A percentile compares a stretch with the other conserved stretches of the same genome.
phyloP scores from a whole-genome alignment of 2,329 filamentous ascomycete species.

The Fusarium sp. region DNA sequence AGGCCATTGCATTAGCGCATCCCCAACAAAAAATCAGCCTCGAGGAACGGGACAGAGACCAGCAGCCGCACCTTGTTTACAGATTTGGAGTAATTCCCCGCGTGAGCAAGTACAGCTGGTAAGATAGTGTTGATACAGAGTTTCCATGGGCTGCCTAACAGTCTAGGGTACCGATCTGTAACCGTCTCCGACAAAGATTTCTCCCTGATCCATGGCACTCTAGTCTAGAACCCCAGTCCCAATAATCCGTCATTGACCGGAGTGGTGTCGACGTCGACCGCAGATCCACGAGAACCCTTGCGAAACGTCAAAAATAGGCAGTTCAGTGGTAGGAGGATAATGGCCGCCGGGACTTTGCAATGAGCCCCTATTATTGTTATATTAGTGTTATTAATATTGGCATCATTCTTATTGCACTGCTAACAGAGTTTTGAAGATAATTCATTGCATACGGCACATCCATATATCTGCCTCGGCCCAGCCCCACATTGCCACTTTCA shows the following conservation, averaged over 20 bases:
- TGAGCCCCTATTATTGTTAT: background rate
- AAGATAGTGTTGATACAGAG: background rate
- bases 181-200: background rate
- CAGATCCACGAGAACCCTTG: slow-evolving; percentile 30
- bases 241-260: slow-evolving; percentile 15
- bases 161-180: background rate
- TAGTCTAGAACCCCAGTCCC: slow-evolving; percentile 21
- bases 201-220: slow-evolving; percentile 8
- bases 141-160: background rate
- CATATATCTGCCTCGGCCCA: slow-evolving; percentile 17
- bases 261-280: slow-evolving; percentile 33
- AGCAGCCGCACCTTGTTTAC: slow-evolving; percentile 30
- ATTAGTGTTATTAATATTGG: background rate
- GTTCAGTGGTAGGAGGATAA: slow-evolving; percentile 12
- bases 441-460: background rate
- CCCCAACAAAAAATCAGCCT: slow-evolving; percentile 44
- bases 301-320: slow-evolving; percentile 30
- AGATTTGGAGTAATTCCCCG: slow-evolving; percentile 34
- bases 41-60: slow-evolving; percentile 10
- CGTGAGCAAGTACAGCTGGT: slow-evolving; percentile 2
- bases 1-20: slow-evolving; percentile 43
- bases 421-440: background rate
- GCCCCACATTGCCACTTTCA: slow-evolving; percentile 22
- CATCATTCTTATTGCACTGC: background rate
- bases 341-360: slow-evolving; percentile 15